Evolutionary conservation across 78 protist species (phyloP), one percentile per base, ranked within the genome.

Genomic region (Planoprotostelium fungivorum): DNA sequence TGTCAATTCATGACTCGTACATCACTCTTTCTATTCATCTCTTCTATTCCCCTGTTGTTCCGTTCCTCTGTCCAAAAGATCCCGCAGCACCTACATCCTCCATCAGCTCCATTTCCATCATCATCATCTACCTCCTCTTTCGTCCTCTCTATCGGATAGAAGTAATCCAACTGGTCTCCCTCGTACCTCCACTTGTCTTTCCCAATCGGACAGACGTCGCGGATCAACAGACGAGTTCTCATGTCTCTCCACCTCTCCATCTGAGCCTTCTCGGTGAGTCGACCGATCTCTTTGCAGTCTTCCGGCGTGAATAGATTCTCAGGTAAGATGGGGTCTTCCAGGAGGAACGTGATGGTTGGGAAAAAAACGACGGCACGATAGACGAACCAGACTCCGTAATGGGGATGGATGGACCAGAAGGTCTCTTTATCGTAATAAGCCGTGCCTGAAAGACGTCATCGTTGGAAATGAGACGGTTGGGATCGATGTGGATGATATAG

Each of bases 121-220:
- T 25, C 16, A 51, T 51, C 73, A 51, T 51, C 16, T 16, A 51
- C 73, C 73, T 51, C 31, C 16, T 51, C 73, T 51, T 51, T 51
- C 5, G 92, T 25, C 37, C 90, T 84, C 34, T 37, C 36, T 28
- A 92, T 85, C 1, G 94, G 94, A 63, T 92, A 92, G 84, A 89
- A 92, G n/a, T 88, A 92, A 89, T 92, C 94, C 87, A 92, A 92
- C 83, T 84, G 89, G 35, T 92, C 91, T 38, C 94, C 94, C 36
- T 85, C 38, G 36, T 92, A 92, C 29, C 86, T 39, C 83, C 84
- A 92, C 16, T 85, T 10, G 0, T 92, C 91, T 34, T 83, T 39
- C 35, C 94, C 94, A 5, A 89, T 63, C 37, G 94, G 91, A 86
- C 94, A 92, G 29, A 86, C 38, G 28, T 92, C 94, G 35, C 94